Conservation (phyloP, 2,329 filamentous ascomycete genomes). For the Monosporascus cannonballus region DNA sequence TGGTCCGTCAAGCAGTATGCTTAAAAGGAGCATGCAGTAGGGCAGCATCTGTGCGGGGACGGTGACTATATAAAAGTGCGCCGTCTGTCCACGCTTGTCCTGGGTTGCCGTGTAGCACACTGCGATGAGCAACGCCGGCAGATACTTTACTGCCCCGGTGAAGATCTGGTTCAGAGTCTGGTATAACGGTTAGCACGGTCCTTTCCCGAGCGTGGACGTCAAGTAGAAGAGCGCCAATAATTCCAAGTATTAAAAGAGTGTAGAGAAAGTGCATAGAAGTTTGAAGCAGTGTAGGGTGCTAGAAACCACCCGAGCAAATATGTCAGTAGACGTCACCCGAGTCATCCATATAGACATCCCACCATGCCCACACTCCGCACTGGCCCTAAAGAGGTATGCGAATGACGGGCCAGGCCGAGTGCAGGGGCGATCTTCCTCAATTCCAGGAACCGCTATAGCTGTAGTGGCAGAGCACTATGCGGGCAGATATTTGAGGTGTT, state of each 20-base stretch:
- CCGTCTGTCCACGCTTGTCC: constrained; percentile 72
- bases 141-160: constrained; percentile 46
- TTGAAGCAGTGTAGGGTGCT: constrained; percentile 54
- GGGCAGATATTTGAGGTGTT: constrained; percentile 67
- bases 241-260: constrained; percentile 3
- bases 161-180: constrained; percentile 48
- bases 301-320: constrained; percentile 53
- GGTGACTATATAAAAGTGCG: constrained; percentile 74
- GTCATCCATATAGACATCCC: constrained; percentile 69
- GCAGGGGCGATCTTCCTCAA: constrained; percentile 74
- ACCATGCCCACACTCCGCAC: constrained; percentile 67
- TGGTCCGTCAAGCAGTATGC: constrained; percentile 61
- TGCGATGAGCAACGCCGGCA: constrained; percentile 66
- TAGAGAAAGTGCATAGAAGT: constrained; percentile 13
- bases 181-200: constrained; percentile 18
- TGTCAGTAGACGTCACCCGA: constrained; percentile 49
- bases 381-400: constrained; percentile 57
- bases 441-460: constrained; percentile 81
- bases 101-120: constrained; percentile 80
- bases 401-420: constrained; percentile 57
- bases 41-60: constrained; percentile 80
- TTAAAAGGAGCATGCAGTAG: constrained; percentile 69
- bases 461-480: constrained; percentile 58
- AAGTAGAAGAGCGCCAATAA: neutral
- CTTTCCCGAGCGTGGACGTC: neutral